phyloP scores from a whole-genome alignment of 108 stramenopile genomes.

The Conticribra guillardii region DNA sequence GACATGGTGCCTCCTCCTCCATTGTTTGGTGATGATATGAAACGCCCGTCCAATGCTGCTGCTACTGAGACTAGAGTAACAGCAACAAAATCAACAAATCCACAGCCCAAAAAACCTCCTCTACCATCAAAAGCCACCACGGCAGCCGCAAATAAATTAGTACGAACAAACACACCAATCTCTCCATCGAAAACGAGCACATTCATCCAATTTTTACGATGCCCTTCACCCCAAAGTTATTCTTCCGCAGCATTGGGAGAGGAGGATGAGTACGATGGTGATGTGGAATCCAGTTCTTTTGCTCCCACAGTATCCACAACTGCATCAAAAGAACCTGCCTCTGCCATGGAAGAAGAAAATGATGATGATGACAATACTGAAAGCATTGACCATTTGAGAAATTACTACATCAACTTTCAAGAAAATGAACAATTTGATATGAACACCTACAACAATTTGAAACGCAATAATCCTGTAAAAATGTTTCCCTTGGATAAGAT shows the following conservation, averaged over 20 bases:
- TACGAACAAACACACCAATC: neutral
- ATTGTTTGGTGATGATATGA: conserved; percentile 4
- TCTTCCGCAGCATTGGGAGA: conserved; percentile 28
- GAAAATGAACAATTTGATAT: conserved; percentile 43
- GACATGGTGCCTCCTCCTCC: conserved; percentile 12
- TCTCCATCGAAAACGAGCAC: conserved; percentile 1
- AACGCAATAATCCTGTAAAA: conserved; percentile 19
- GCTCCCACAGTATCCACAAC: neutral
- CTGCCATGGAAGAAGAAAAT: conserved; percentile 21
- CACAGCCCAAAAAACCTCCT: no score
- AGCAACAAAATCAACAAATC: neutral
- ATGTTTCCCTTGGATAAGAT: conserved; percentile 80
- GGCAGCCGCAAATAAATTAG: neutral
- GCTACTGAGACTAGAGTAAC: neutral
- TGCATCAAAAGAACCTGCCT: neutral
- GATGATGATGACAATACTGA: conserved; percentile 41
- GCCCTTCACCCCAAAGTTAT: conserved; percentile 28
- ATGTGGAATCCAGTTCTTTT: neutral
- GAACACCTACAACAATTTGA: neutral
- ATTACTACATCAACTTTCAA: conserved; percentile 46
- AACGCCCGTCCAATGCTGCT: neutral
- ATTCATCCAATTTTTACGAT: conserved; percentile 22
- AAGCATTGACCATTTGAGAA: conserved; percentile 54
- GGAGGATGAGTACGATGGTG: neutral
- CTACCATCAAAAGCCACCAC: neutral